Percentiles rank a stretch among this genome's conserved stretches.
Conservation (phyloP, 2,329 filamentous ascomycete species). For the Beauveria sp. region DNA sequence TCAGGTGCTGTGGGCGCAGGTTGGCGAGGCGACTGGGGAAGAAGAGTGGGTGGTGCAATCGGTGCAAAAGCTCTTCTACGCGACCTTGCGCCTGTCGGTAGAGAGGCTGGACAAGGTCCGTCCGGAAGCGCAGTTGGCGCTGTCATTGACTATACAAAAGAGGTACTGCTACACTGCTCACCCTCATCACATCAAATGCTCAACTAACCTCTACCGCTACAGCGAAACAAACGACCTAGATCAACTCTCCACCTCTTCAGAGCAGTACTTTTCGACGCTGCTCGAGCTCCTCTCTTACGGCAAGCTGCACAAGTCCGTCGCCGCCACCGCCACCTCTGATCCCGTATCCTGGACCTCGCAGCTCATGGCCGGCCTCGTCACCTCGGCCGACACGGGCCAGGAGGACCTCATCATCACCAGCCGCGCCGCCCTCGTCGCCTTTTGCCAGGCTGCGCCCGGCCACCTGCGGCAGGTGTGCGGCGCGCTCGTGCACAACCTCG, state of each 20-base stretch:
- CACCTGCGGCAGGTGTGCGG: constrained; percentile 39
- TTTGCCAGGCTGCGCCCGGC: constrained; percentile 35
- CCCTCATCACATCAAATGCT: background rate
- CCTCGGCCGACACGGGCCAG: constrained; percentile 69
- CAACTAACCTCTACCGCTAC: background rate
- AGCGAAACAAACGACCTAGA: constrained; percentile 22
- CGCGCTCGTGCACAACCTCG: constrained; percentile 48
- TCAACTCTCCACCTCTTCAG: constrained; percentile 47
- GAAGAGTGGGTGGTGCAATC: constrained; percentile 22
- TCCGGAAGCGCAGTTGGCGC: constrained; percentile 50
- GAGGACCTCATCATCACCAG: constrained; percentile 66
- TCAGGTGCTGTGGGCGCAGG: constrained; percentile 48
- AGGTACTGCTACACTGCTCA: constrained; percentile 29
- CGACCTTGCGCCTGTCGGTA: constrained; percentile 60
- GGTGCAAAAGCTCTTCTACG: constrained; percentile 36
- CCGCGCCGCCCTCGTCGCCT: constrained; percentile 54
- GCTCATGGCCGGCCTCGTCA: constrained; percentile 60
- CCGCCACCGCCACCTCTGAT: constrained; percentile 25
- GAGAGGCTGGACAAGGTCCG: constrained; percentile 90
- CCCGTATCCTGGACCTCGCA: constrained; percentile 36
- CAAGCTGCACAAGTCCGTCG: constrained; percentile 30
- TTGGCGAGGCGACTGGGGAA: constrained; percentile 15
- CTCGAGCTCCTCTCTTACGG: constrained; percentile 37
- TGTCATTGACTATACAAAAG: constrained; percentile 37
- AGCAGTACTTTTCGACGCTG: constrained; percentile 49